These are phyloP conservation scores for Cladophialophora bantiana DNA, from an alignment of 2,329 filamentous ascomycete genomes.

Conservation along the genomic window DNA sequence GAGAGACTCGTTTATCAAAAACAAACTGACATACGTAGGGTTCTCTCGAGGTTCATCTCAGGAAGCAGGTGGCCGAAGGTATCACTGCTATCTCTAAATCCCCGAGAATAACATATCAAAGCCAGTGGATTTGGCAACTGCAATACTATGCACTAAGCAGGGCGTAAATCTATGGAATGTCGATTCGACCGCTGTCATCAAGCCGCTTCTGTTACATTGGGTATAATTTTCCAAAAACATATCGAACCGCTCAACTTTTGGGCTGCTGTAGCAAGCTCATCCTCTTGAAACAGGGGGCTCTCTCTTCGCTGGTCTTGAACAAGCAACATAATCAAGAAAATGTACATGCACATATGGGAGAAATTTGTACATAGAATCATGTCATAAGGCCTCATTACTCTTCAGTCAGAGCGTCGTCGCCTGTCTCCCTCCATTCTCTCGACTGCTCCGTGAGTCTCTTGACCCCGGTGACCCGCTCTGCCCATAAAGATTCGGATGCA, in stretches of 20 bases:
- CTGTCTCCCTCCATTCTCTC: constrained; percentile 89
- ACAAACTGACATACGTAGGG: not conserved
- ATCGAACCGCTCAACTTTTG: constrained; percentile 12
- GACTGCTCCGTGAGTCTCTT: constrained; percentile 82
- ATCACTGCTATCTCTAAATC: not conserved
- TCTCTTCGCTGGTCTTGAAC: constrained; percentile 10
- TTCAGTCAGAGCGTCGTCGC: constrained; percentile 63
- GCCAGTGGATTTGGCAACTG: not conserved
- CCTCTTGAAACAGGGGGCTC: not conserved
- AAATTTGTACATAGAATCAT: constrained; percentile 28
- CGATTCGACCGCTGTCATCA: constrained; percentile 15
- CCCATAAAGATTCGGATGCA: constrained; percentile 88
- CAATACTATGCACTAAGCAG: constrained; percentile 5
- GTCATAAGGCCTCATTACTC: constrained; percentile 38
- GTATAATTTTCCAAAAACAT: constrained; percentile 18
- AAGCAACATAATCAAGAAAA: constrained; percentile 12
- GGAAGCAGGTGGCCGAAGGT: too few relatives aligned
- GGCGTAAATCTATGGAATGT: constrained; percentile 13
- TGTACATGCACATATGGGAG: constrained; percentile 18
- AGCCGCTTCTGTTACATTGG: constrained; percentile 14
- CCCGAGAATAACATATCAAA: not conserved
- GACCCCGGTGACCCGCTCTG: constrained; percentile 79
- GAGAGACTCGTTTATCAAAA: not conserved
- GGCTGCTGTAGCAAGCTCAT: not conserved
- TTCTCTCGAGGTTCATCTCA: too few relatives aligned